These are phyloP conservation scores for Hypoxylon sp. DNA, from an alignment of 2,329 filamentous ascomycete genomes.

Conservation along the genomic window DNA sequence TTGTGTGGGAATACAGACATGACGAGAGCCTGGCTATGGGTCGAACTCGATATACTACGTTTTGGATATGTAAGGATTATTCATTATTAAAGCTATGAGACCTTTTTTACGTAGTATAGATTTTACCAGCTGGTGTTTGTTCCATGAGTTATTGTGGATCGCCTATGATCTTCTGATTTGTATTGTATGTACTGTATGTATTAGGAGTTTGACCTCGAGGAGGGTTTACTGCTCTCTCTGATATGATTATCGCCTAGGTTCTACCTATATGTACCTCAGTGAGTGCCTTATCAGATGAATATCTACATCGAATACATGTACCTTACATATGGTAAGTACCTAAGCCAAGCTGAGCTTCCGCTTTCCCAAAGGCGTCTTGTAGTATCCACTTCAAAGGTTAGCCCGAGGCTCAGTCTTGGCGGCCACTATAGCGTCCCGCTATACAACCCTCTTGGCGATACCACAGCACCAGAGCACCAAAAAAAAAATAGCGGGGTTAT, in stretches of 20 bases:
- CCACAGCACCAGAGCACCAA: background rate
- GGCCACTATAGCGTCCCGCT: conserved; percentile 19
- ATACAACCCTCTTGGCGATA: conserved; percentile 18
- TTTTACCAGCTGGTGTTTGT: background rate
- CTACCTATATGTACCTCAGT: too few species aligned
- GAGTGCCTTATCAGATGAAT: background rate
- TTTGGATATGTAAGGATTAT: conserved; percentile 5
- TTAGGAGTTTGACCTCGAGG: too few species aligned
- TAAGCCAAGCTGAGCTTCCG: background rate
- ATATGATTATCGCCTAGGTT: too few species aligned
- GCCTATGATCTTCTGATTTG: background rate
- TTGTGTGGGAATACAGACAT: conserved; percentile 7
- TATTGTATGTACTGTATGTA: too few species aligned
- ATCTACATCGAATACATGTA: background rate
- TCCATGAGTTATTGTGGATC: background rate
- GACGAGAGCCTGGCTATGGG: background rate
- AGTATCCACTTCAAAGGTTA: background rate
- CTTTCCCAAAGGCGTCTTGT: background rate
- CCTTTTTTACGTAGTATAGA: background rate
- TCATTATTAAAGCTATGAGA: conserved; percentile 2
- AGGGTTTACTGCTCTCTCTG: too few species aligned
- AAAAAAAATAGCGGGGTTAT: conserved; percentile 16
- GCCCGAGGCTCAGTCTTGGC: conserved; percentile 21
- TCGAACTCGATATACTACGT: conserved; percentile 5
- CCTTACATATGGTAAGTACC: background rate